These are phyloP conservation scores for Amphirosellinia nigrospora DNA, from an alignment of 495 filamentous ascomycete species.

Conservation along the genomic window DNA sequence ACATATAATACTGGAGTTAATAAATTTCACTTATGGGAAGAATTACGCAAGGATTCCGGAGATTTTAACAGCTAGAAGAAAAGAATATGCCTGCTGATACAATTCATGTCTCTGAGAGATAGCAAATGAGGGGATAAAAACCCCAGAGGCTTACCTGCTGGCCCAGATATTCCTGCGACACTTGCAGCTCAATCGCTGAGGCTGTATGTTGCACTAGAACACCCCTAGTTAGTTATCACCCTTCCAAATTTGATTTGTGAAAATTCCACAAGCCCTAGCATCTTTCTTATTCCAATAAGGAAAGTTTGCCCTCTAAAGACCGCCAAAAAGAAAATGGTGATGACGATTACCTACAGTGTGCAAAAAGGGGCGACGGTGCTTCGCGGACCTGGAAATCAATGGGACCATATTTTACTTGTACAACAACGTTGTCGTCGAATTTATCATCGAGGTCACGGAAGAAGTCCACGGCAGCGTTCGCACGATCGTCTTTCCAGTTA, in stretches of 20 bases:
- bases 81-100: no score
- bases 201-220: slow-evolving; percentile 55
- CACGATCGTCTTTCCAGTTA: slow-evolving; percentile 70
- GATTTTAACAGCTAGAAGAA: no score
- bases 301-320: neutral
- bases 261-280: neutral
- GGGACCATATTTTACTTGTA: slow-evolving; percentile 77
- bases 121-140: no score
- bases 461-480: slow-evolving; percentile 71
- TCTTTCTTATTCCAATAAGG: neutral
- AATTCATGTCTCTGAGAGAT: no score
- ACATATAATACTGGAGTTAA: no score
- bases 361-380: slow-evolving; percentile 70
- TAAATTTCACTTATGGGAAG: no score
- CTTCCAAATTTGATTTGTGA: neutral
- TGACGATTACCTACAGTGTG: slow-evolving; percentile 43
- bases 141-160: no score
- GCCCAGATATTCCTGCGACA: slow-evolving; percentile 74
- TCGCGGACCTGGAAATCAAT: slow-evolving; percentile 82
- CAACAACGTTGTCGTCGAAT: slow-evolving; percentile 72
- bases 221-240: neutral
- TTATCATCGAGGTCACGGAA: slow-evolving; percentile 68
- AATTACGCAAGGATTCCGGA: no score
- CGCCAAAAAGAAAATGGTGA: neutral
- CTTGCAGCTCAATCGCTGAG: slow-evolving; percentile 68